These are phyloP conservation scores for Aspergillus saccharolyticus DNA, from an alignment of 495 filamentous ascomycete genomes.

Conservation along the genomic window DNA sequence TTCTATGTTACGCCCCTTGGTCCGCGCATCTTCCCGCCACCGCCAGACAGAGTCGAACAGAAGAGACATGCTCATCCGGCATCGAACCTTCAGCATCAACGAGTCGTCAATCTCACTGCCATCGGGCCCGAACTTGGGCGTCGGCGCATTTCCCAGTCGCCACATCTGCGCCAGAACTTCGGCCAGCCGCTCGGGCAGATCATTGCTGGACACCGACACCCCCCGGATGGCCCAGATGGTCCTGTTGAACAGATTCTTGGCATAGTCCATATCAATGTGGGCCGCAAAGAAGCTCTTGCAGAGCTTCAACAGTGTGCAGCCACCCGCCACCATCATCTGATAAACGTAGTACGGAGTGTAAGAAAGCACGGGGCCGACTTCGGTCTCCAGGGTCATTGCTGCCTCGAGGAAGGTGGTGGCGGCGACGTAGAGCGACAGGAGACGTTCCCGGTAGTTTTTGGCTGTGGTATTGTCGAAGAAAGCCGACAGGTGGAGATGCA, in stretches of 20 bases:
- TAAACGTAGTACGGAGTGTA: slow-evolving; percentile 83
- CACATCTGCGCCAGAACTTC: slow-evolving; percentile 92
- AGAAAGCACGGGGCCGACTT: slow-evolving; percentile 49
- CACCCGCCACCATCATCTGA: slow-evolving; percentile 86
- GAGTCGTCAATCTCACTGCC: slow-evolving; percentile 55
- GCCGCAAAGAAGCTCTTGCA: slow-evolving; percentile 73
- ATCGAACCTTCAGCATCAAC: slow-evolving; percentile 78
- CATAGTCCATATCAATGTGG: slow-evolving; percentile 69
- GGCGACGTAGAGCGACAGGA: slow-evolving; percentile 72
- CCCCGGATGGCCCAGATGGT: slow-evolving; percentile 72
- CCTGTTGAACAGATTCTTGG: slow-evolving; percentile 65
- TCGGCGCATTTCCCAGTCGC: slow-evolving; percentile 60
- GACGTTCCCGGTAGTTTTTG: slow-evolving; percentile 69
- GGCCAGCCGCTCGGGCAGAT: slow-evolving; percentile 77
- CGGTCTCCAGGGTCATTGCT: slow-evolving; percentile 56
- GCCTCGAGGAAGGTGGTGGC: slow-evolving; percentile 70
- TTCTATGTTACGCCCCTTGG: slow-evolving; percentile 74
- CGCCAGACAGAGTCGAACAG: slow-evolving; percentile 92
- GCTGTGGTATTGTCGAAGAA: slow-evolving; percentile 80
- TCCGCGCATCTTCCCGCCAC: slow-evolving; percentile 83
- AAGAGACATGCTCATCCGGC: slow-evolving; percentile 87
- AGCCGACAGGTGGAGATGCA: slow-evolving; percentile 79
- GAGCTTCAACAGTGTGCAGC: slow-evolving; percentile 79
- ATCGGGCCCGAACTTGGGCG: slow-evolving; percentile 25
- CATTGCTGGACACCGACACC: slow-evolving; percentile 76